phyloP scores from a whole-genome alignment of 805 yeast species.

The Candida nemodendra region DNA sequence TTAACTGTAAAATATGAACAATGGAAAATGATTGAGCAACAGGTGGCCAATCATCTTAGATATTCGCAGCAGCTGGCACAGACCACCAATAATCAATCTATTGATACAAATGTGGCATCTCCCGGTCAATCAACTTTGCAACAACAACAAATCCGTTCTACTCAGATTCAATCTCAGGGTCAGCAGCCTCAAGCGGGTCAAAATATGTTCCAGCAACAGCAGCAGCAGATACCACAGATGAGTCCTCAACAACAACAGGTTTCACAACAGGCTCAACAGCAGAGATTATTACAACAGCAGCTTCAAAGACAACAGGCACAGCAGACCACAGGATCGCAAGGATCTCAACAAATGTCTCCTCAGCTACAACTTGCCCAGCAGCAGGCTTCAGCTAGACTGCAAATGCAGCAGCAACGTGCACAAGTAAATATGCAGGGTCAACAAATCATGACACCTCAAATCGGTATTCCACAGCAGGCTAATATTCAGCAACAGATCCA shows the following conservation, averaged over 20 bases:
- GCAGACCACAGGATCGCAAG: constrained; percentile 7
- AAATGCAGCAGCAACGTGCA: constrained; percentile 14
- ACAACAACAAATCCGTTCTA: constrained; percentile 12
- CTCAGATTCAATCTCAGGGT: constrained; percentile 11
- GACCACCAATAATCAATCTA: constrained; percentile 2
- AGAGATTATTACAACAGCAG: constrained; percentile 25
- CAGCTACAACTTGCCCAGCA: constrained; percentile 12
- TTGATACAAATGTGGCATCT: neutral
- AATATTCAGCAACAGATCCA: constrained; percentile 9
- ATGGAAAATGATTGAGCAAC: constrained; percentile 39
- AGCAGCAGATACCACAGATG: constrained; percentile 12
- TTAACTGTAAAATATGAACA: constrained; percentile 46
- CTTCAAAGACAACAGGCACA: constrained; percentile 16
- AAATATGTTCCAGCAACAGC: constrained; percentile 8
- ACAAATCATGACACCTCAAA: constrained; percentile 15
- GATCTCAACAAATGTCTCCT: constrained; percentile 16
- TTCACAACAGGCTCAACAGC: constrained; percentile 21
- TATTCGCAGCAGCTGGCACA: constrained; percentile 20
- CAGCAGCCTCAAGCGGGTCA: constrained; percentile 10
- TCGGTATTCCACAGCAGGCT: constrained; percentile 9
- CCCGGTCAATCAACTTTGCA: constrained; percentile 4
- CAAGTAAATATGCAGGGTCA: too few relatives aligned
- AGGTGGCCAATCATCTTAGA: constrained; percentile 45
- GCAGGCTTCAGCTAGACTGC: constrained; percentile 12
- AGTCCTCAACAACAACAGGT: constrained; percentile 23